Base-by-base conservation (phyloP, 345 rosid species). In the Rhodamnia rubescens region DNA sequence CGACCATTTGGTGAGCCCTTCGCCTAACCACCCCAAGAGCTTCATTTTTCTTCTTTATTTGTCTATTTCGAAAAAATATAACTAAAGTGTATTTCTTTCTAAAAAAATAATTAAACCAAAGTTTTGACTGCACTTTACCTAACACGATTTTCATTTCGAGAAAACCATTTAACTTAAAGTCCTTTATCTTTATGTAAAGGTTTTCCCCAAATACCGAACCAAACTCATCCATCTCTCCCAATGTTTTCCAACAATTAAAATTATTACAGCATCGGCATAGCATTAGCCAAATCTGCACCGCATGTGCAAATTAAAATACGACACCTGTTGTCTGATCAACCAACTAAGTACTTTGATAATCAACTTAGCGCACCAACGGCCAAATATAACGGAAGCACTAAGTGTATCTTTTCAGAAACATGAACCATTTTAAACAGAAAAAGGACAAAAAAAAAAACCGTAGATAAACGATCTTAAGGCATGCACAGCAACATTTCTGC, bases 21-120 rank as follows among this genome's bases (percentile, higher is more conserved):
- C 0, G 1, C 26, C 0, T 69, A 44, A 69, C 7, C 0, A 0
- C 11, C 26, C 10, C 1, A 5, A 1, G 6, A 32, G 78, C 10
- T 29, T 29, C 11, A 32, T 0, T 32, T 18, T 32, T 20, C 9
- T 64, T 64, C 18, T 16, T 61, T 15, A 27, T 61, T 15, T 61
- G 15, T 29, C 8, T 64, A 15, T 64, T 64, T 32, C 4, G 8
- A 16, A 32, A 64, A 59, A 7, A 7, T 8, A 15, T 64, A 32
- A 0, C 24, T 32, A 36, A 64, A 64, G 78, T 8, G 24, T 69
- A 18, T 7, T 69, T 36, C 4, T 36, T 61, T 4, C 3, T 22
- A 69, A 69, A 36, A 36, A 20, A 32, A 4, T 9, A 69, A 16
- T 20, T 69, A 36, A 2, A 21, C 13, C 47, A 36, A 64, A 32